These are phyloP conservation scores for Liquidambar formosana DNA, from an alignment of 164 flowering plant genomes.

Conservation along the genomic window DNA sequence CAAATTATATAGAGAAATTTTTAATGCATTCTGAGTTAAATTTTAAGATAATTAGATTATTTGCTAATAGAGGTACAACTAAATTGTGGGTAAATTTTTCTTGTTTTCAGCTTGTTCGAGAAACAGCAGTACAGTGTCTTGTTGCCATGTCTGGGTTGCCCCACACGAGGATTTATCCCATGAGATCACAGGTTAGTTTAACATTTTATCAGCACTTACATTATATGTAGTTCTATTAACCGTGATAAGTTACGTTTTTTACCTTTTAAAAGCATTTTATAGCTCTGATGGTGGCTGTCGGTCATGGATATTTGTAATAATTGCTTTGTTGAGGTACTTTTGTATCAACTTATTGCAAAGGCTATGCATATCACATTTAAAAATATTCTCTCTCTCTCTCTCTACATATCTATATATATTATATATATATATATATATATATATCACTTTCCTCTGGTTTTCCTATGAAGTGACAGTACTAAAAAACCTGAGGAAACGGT, in stretches of 20 bases:
- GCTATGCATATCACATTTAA: too few species aligned
- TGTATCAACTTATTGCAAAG: too few species aligned
- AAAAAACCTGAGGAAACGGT: too few species aligned
- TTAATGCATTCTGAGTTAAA: not conserved
- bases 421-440: too few species aligned
- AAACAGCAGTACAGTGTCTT: slow-evolving; percentile 94
- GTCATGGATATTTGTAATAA: too few species aligned
- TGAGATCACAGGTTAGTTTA: slow-evolving; percentile 63
- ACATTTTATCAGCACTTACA: too few species aligned
- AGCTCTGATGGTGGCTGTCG: not conserved
- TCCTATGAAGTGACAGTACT: too few species aligned
- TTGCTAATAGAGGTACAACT: not conserved
- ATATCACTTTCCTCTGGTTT: too few species aligned
- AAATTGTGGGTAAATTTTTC: not conserved
- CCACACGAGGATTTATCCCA: slow-evolving; percentile 67
- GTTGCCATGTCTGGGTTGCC: slow-evolving; percentile 72
- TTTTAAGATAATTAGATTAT: not conserved
- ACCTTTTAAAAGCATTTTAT: not conserved
- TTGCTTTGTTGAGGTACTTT: too few species aligned
- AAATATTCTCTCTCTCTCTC: too few species aligned
- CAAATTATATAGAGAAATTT: not conserved
- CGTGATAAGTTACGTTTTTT: not conserved
- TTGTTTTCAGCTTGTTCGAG: slow-evolving; percentile 73
- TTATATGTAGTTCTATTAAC: not conserved
- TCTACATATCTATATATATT: too few species aligned